phyloP scores from a whole-genome alignment of 345 rosid species.

The Combretum micranthum region DNA sequence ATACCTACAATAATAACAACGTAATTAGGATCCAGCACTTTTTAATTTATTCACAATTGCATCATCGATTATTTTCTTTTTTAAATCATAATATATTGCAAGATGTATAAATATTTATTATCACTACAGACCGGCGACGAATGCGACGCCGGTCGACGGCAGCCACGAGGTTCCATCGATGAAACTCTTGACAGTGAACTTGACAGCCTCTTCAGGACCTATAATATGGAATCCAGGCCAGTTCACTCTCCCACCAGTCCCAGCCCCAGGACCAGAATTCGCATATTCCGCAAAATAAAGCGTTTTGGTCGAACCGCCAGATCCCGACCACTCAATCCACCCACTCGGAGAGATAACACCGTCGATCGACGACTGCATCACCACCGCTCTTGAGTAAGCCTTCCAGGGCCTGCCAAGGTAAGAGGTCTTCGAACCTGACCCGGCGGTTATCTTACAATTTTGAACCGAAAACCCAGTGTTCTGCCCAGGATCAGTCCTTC shows the following conservation, averaged over 20 bases:
- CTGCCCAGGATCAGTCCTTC: slow-evolving; percentile 59
- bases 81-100: neutral
- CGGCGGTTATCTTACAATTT: slow-evolving; percentile 33
- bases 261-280: slow-evolving; percentile 43
- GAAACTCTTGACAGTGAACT: slow-evolving; percentile 39
- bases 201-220: slow-evolving; percentile 28
- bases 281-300: slow-evolving; percentile 47
- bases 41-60: neutral
- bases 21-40: too few relatives aligned
- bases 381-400: slow-evolving; percentile 53
- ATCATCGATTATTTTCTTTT: neutral
- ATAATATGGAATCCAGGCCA: slow-evolving; percentile 53
- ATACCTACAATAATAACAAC: too few relatives aligned
- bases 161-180: slow-evolving; percentile 48
- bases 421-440: slow-evolving; percentile 21
- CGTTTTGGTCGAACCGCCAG: slow-evolving; percentile 15
- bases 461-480: slow-evolving; percentile 71
- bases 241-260: slow-evolving; percentile 24
- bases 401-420: slow-evolving; percentile 88
- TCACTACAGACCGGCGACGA: slow-evolving; percentile 36
- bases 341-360: slow-evolving; percentile 40
- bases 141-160: slow-evolving; percentile 56
- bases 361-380: slow-evolving; percentile 62
- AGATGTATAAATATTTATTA: neutral
- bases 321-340: slow-evolving; percentile 71